Base-by-base conservation (phyloP, 495 filamentous ascomycete species). In the Lasiosphaeria miniovina region DNA sequence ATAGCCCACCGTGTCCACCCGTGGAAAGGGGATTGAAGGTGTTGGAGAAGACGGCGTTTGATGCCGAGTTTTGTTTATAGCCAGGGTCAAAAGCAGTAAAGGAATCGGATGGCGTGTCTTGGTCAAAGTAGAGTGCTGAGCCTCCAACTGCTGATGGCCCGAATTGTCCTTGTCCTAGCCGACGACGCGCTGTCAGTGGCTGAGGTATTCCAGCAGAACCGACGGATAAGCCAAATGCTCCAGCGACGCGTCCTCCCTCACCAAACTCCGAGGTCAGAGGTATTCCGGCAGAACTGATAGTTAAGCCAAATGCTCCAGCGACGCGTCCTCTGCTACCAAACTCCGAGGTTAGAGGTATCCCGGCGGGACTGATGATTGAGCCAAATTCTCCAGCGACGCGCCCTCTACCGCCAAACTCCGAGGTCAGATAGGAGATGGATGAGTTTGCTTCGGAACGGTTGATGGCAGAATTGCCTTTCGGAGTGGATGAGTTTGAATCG, bases 101-200 rank as follows among this genome's bases (percentile, higher is more conserved):
- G 4, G 4, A n/a, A 45, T 12, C 41, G 41, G 12, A 54, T 24
- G 8, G 15, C 11, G 36, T 31, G 45, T 55, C 43, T 45, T 57
- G 45, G 41, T 36, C 36, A 31, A 9, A 6, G 32, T 15, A 17
- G 40, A 31, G 36, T 15, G 40, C 48, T 9, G 65, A 49, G 9
- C 50, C 38, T 4, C 77, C 67, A n/a, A 74, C 65, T 0, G 62
- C 53, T 12, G 67, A 63, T 3, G 74, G 63, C 34, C 63, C 66
- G 53, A 70, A 70, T 15, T 74, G 71, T 40, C 78, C 75, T 34
- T 74, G 70, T 17, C 78, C 78, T 1, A 77, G 78, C 7, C n/a
- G n/a, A n/a, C 77, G 78, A 8, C 78, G 77, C 9, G 78, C 78
- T 6, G 71, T 79, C 45, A 81, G 61, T 5, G 78, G 77, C 31